Evolutionary conservation across 2,329 filamentous ascomycete genomes (phyloP).

Genomic region (Sporothrix pseudoabietina): DNA sequence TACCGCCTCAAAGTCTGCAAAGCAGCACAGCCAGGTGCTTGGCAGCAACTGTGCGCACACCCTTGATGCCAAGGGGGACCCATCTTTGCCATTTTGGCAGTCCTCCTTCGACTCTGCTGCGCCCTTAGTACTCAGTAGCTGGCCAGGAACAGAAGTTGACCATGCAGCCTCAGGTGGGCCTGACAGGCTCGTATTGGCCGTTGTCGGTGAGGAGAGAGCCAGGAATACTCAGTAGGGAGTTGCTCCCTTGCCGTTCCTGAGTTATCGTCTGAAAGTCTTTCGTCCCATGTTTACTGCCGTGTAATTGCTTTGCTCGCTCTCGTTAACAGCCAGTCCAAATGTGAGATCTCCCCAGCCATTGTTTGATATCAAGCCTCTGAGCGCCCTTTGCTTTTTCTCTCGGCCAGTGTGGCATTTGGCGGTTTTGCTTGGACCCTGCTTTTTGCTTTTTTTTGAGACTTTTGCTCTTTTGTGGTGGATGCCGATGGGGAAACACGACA

Average conservation of each 20-base stretch:
- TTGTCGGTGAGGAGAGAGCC: background rate
- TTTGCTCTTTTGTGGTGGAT: background rate
- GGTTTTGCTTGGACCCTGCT: background rate
- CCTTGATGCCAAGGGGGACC: background rate
- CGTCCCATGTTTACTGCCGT: background rate
- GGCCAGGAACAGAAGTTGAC: background rate
- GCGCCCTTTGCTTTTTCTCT: background rate
- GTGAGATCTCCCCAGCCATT: background rate
- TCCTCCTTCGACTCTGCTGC: background rate
- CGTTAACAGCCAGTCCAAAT: no score
- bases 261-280: background rate
- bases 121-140: background rate
- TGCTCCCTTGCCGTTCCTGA: background rate
- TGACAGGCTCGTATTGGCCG: background rate
- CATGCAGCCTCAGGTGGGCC: conserved; percentile 16
- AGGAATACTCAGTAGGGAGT: background rate
- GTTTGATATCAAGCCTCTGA: background rate
- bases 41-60: conserved; percentile 4
- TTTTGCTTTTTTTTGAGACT: background rate
- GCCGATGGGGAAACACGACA: conserved; percentile 1
- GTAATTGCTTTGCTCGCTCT: background rate
- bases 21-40: conserved; percentile 17
- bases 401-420: background rate
- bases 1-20: background rate
- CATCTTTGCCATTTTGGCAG: conserved; percentile 2